A percentile compares a stretch with the other conserved stretches of the same genome.
Evolutionary conservation across 2,329 filamentous ascomycete species (phyloP).

Genomic region (Westerdykella ornata): DNA sequence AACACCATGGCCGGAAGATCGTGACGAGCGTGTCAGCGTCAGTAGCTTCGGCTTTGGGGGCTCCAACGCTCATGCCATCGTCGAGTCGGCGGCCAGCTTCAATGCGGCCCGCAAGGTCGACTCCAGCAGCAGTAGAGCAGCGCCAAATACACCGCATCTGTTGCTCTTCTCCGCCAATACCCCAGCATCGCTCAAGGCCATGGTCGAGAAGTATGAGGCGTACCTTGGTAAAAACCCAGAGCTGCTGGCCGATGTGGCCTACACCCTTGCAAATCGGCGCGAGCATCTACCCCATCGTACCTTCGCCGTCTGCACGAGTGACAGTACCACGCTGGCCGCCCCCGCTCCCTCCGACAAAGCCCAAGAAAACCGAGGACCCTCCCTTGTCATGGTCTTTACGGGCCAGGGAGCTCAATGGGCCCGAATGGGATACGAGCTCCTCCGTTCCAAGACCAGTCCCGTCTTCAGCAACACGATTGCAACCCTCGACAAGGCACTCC

Average conservation of each 20-base stretch:
- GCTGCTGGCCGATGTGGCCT: conserved; percentile 10
- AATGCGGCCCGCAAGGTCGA: too few relatives aligned
- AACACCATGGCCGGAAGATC: conserved; percentile 3
- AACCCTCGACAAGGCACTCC: conserved; percentile 1
- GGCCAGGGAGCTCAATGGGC: conserved; percentile 43
- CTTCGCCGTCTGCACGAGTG: background rate
- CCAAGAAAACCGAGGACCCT: too few relatives aligned
- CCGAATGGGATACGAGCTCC: conserved; percentile 35
- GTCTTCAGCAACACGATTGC: background rate
- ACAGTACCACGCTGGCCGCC: too few relatives aligned
- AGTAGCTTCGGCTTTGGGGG: conserved; percentile 42
- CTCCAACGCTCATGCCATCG: conserved; percentile 15
- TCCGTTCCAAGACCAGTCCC: conserved; percentile 15
- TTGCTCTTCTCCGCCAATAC: conserved; percentile 7
- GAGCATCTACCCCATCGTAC: conserved; percentile 4
- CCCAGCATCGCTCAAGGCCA: background rate
- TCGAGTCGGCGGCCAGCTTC: too few relatives aligned
- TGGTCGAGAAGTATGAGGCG: background rate
- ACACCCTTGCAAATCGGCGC: conserved; percentile 11
- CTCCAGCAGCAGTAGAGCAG: too few relatives aligned
- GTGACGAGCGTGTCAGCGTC: conserved; percentile 31
- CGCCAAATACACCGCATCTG: background rate
- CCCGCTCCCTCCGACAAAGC: too few relatives aligned
- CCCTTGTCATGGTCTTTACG: conserved; percentile 30
- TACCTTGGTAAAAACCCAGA: conserved; percentile 4